Percentiles rank a stretch among this genome's conserved stretches.
These are phyloP conservation scores for Saccharomyces eubayanus DNA, from an alignment of 805 yeast species.

Conservation along the genomic window DNA sequence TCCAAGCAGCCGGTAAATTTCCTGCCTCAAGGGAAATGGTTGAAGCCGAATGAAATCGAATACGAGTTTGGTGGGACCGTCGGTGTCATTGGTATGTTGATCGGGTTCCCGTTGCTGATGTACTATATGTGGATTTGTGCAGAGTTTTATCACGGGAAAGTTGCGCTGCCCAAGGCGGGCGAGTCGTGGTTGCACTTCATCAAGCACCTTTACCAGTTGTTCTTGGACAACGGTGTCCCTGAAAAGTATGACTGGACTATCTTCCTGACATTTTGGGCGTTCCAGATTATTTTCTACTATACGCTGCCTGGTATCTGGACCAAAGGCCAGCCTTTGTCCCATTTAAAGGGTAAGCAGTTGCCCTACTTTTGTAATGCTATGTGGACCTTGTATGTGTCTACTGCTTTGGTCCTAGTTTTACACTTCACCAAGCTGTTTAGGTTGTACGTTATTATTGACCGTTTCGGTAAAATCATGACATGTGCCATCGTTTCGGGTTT, in stretches of 20 bases:
- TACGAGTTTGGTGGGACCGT: slow-evolving; percentile 91
- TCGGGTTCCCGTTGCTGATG: slow-evolving; percentile 89
- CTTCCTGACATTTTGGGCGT: slow-evolving; percentile 58
- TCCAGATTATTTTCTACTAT: slow-evolving; percentile 69
- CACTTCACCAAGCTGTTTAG: slow-evolving; percentile 72
- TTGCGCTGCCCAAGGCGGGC: slow-evolving; percentile 64
- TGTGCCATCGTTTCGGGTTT: slow-evolving; percentile 80
- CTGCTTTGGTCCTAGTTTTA: slow-evolving; percentile 47
- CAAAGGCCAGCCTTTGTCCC: slow-evolving; percentile 86
- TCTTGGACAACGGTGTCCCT: slow-evolving; percentile 51
- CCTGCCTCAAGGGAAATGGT: slow-evolving; percentile 33
- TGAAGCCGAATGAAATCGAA: slow-evolving; percentile 48
- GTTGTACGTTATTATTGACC: slow-evolving; percentile 64
- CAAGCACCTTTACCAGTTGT: slow-evolving; percentile 36
- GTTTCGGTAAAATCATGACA: slow-evolving; percentile 88
- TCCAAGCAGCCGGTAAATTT: slow-evolving; percentile 11
- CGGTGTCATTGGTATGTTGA: slow-evolving; percentile 87
- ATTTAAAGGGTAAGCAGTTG: slow-evolving; percentile 68
- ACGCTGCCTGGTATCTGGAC: slow-evolving; percentile 91
- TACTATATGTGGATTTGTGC: slow-evolving; percentile 94
- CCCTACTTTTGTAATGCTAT: slow-evolving; percentile 92
- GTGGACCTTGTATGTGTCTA: slow-evolving; percentile 68
- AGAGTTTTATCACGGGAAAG: slow-evolving; percentile 62
- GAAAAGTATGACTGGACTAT: slow-evolving; percentile 53
- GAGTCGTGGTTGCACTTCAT: slow-evolving; percentile 45